Base-by-base conservation (phyloP, 345 rosid species). In the Lepidium aucheri region DNA sequence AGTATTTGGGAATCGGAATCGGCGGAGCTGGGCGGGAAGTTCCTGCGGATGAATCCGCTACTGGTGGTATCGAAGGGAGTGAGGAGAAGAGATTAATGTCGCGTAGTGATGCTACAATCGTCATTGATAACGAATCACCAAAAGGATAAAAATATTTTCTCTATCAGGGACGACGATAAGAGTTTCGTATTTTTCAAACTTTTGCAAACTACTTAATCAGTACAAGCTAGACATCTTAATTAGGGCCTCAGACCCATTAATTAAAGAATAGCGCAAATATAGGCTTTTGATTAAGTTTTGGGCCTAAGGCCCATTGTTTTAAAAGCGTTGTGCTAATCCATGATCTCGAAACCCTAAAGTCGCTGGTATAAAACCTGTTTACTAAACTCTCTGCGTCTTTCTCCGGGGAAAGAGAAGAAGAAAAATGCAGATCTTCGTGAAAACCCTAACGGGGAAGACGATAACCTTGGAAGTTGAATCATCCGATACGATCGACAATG, bases 381-480 rank as follows among this genome's bases (percentile, higher is more conserved):
- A 9, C 24, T 15, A 36, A 42, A 11, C 47, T 4, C 1, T 7
- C 52, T 1, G 5, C 41, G 24, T 30, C 22, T 1, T 38, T 8
- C 36, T 40, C 46, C 20, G 20, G 35, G 13, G 26, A 4, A 20
- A 39, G 28, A n/a, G 3, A 35, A 7, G 7, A 60, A 47, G 32
- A 49, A 17, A 57, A 52, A 85, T 85, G 90, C 90, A 85, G 87
- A 85, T 85, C 51, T 85, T 85, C 68, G 90, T 85, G 76, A 85
- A 85, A 81, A 82, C 90, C 85, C 82, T 85, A 60, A 85, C 90
- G 45, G 87, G 87, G 24, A 85, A 85, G 74, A 85, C 89, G 15
- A 85, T 85, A 52, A 85, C 89, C 60, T 69, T 82, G 40, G 89
- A 85, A 82, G 89, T 82, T 5, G 89, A 85, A 40, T 82, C 86